phyloP scores from a whole-genome alignment of 192 early-diverging fungal genomes.

The Backusella parvicylindrica region DNA sequence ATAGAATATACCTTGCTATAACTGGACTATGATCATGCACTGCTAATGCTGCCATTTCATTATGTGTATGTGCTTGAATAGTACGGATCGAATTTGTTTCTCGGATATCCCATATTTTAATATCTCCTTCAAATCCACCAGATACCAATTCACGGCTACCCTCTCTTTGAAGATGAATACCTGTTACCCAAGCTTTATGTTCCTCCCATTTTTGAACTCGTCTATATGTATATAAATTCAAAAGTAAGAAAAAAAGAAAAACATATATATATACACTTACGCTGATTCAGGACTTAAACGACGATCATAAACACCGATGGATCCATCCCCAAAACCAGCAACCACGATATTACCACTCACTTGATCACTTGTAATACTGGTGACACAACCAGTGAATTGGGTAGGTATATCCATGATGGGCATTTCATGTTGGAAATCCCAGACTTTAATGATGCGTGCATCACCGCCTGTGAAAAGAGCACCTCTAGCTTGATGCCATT shows the following conservation, averaged over 20 bases:
- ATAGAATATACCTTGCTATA: constrained; percentile 49
- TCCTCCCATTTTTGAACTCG: constrained; percentile 58
- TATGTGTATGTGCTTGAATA: constrained; percentile 37
- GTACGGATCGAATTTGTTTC: constrained; percentile 38
- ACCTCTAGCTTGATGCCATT: constrained; percentile 80
- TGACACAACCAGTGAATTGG: constrained; percentile 50
- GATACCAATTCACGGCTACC: constrained; percentile 62
- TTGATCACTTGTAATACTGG: constrained; percentile 62
- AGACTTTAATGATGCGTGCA: constrained; percentile 61
- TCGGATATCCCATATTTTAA: constrained; percentile 64
- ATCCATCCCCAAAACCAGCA: constrained; percentile 73
- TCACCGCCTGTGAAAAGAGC: constrained; percentile 66
- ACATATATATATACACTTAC: constrained; percentile 27
- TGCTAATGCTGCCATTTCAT: constrained; percentile 52
- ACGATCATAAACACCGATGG: constrained; percentile 68
- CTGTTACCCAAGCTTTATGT: constrained; percentile 57
- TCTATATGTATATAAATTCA: constrained; percentile 22
- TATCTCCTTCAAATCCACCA: constrained; percentile 54
- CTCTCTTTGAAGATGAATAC: constrained; percentile 50
- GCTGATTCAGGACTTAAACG: constrained; percentile 51
- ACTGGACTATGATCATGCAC: constrained; percentile 60
- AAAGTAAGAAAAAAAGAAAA: neutral
- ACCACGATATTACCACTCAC: constrained; percentile 60
- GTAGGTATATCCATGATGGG: constrained; percentile 61
- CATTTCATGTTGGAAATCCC: constrained; percentile 79